Conservation (phyloP, 1,284 basidiomycete genomes). For the Cystobasidium pallidum region DNA sequence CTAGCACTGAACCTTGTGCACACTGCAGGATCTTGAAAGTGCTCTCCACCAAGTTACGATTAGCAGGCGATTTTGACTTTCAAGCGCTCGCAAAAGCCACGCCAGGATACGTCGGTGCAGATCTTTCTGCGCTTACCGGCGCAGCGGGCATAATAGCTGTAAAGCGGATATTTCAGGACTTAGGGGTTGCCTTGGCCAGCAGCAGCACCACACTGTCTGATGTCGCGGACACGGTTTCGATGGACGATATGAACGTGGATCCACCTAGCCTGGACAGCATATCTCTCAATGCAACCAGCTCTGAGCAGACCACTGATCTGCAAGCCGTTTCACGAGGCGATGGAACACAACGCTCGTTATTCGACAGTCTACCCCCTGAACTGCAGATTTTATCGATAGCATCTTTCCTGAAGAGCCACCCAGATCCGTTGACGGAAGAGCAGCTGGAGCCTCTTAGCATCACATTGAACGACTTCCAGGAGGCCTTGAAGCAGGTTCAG, state of each 20-base stretch:
- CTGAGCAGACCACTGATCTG: not conserved
- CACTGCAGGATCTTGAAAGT: slow-evolving; percentile 74
- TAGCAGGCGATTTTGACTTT: slow-evolving; percentile 83
- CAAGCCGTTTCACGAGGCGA: slow-evolving; percentile 52
- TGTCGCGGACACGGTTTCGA: not conserved
- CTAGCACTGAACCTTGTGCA: too few relatives aligned
- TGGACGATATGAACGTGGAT: slow-evolving; percentile 35
- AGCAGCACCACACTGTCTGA: not conserved
- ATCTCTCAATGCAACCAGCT: not conserved
- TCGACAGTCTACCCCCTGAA: slow-evolving; percentile 57
- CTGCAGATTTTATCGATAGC: slow-evolving; percentile 73
- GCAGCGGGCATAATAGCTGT: slow-evolving; percentile 95
- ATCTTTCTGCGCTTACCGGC: slow-evolving; percentile 84
- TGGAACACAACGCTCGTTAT: slow-evolving; percentile 47
- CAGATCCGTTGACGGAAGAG: slow-evolving; percentile 71
- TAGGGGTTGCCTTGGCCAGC: slow-evolving; percentile 60
- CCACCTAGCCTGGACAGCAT: slow-evolving; percentile 9
- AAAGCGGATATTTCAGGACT: slow-evolving; percentile 87
- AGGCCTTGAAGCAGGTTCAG: slow-evolving; percentile 82
- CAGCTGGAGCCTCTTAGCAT: slow-evolving; percentile 82
- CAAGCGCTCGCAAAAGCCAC: slow-evolving; percentile 82
- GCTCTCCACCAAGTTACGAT: slow-evolving; percentile 71
- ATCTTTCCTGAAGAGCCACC: slow-evolving; percentile 83
- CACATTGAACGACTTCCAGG: slow-evolving; percentile 74
- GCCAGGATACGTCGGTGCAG: slow-evolving; percentile 95